These are phyloP conservation scores for Desmodesmus armatus DNA, from an alignment of 139 green algal species.

Conservation along the genomic window DNA sequence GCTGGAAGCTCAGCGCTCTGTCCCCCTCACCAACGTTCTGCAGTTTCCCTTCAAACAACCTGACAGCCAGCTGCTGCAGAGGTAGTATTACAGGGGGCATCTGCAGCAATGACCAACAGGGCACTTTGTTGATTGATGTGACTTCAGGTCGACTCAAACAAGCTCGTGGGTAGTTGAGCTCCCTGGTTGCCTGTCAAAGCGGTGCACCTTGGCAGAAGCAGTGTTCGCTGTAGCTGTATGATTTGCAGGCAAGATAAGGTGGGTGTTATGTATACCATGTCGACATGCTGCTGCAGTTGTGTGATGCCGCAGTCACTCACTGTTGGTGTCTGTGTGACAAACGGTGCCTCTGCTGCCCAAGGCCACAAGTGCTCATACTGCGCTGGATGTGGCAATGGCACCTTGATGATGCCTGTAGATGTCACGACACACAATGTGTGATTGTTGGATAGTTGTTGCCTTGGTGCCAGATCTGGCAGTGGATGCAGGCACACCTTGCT, in stretches of 20 bases:
- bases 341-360: slow-evolving; percentile 11
- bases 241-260: no score
- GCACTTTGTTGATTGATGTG: neutral
- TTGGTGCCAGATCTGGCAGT: no score
- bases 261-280: no score
- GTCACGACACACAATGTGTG: no score
- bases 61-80: slow-evolving; percentile 10
- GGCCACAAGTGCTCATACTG: neutral
- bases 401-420: slow-evolving; percentile 22
- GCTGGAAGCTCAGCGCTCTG: neutral
- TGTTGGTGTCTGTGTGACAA: neutral
- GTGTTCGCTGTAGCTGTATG: no score
- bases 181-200: neutral
- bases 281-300: neutral
- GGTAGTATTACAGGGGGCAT: no score
- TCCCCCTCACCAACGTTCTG: neutral
- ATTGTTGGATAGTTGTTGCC: no score
- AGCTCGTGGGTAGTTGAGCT: neutral
- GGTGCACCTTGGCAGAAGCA: no score
- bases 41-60: slow-evolving; percentile 30
- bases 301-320: neutral
- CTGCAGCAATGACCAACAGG: no score
- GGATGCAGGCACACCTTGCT: no score
- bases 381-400: slow-evolving; percentile 34
- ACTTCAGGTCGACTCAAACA: neutral